A percentile compares a stretch with the other conserved stretches of the same genome.
Conservation (phyloP, 2,329 filamentous ascomycete genomes). For the Purpureocillium lavendulum region DNA sequence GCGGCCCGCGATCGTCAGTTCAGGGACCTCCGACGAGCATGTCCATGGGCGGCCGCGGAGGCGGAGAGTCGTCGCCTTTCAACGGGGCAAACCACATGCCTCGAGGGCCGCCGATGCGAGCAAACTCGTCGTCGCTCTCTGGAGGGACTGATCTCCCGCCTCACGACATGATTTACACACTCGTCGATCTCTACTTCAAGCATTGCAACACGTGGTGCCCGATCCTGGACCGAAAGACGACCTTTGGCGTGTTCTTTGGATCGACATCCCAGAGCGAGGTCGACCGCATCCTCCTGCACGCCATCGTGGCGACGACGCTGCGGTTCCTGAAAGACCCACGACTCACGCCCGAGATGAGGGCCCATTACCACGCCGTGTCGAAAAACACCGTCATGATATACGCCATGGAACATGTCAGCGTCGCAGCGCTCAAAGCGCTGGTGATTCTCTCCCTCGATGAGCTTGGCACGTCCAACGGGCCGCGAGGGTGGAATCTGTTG, state of each 20-base stretch:
- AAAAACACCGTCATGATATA: conserved; percentile 31
- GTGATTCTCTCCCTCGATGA: conserved; percentile 33
- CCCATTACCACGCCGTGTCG: conserved; percentile 29
- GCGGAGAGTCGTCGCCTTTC: too few relatives aligned
- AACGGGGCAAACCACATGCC: neutral
- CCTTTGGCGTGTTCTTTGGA: conserved; percentile 30
- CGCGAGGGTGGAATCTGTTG: conserved; percentile 32
- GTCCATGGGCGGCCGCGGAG: neutral
- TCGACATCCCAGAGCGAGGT: conserved; percentile 28
- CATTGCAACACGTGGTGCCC: conserved; percentile 54
- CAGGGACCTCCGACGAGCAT: neutral
- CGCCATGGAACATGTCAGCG: conserved; percentile 30
- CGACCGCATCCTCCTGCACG: conserved; percentile 31
- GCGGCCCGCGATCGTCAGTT: conserved; percentile 6
- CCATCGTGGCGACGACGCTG: conserved; percentile 34
- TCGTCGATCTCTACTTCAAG: conserved; percentile 55
- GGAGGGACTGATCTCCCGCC: conserved; percentile 44
- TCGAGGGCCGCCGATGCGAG: conserved; percentile 6
- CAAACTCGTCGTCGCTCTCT: conserved; percentile 20
- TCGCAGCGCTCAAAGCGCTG: conserved; percentile 28
- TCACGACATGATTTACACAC: conserved; percentile 49
- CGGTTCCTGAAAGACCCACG: conserved; percentile 31
- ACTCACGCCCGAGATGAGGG: conserved; percentile 25
- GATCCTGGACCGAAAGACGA: conserved; percentile 34
- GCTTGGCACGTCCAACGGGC: conserved; percentile 32